These are phyloP conservation scores for Ustilago loliicola DNA, from an alignment of 1,284 basidiomycete species.

Conservation along the genomic window DNA sequence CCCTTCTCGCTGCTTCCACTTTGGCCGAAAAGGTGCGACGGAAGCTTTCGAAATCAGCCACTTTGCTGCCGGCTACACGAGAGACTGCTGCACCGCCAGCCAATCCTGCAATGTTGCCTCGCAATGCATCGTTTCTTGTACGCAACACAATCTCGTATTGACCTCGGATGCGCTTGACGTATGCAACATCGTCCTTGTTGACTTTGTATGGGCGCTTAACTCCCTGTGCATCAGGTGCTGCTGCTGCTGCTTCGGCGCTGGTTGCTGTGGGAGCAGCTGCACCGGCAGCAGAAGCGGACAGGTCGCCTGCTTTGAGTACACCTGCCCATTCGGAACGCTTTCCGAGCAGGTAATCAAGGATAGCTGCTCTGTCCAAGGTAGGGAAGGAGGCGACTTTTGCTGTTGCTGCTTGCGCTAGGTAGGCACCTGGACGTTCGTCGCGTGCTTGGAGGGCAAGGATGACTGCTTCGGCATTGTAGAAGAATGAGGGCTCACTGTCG, in stretches of 20 bases:
- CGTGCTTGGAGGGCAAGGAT: constrained; percentile 62
- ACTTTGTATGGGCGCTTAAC: constrained; percentile 64
- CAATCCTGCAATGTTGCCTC: constrained; percentile 42
- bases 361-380: constrained; percentile 58
- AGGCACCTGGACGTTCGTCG: constrained; percentile 61
- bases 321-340: constrained; percentile 60
- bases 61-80: constrained; percentile 23
- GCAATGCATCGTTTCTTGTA: constrained; percentile 58
- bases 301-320: constrained; percentile 31
- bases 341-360: constrained; percentile 65
- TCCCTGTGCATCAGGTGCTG: constrained; percentile 21
- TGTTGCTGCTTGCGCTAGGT: constrained; percentile 61
- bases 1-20: constrained; percentile 57
- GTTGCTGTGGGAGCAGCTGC: constrained; percentile 10
- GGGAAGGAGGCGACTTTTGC: constrained; percentile 59
- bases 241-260: constrained; percentile 22
- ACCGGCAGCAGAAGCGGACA: constrained; percentile 18
- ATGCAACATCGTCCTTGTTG: constrained; percentile 61
- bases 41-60: constrained; percentile 50
- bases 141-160: constrained; percentile 61
- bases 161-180: constrained; percentile 61
- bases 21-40: constrained; percentile 48
- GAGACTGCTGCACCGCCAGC: constrained; percentile 35
- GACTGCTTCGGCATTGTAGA: constrained; percentile 61
- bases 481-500: constrained; percentile 47